phyloP scores from a whole-genome alignment of 1,139 yeast species.

The Hyphopichia fennica region DNA sequence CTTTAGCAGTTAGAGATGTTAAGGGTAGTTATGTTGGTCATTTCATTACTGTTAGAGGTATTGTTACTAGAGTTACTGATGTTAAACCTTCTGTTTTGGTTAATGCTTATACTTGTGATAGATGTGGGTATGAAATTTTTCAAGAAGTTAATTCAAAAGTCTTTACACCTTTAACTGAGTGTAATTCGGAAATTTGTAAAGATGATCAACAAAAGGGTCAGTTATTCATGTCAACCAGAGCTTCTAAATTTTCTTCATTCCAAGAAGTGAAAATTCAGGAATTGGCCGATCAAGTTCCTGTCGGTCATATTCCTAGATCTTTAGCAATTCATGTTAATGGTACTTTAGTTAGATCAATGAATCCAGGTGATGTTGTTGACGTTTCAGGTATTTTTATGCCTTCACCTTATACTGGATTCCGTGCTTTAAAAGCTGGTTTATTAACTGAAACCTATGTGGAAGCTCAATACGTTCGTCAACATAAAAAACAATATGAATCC shows the following conservation, averaged over 20 bases:
- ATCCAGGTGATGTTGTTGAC: constrained; percentile 95
- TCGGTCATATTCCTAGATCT: constrained; percentile 94
- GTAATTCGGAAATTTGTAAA: constrained; percentile 78
- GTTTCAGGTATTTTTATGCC: constrained; percentile 92
- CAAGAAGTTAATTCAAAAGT: constrained; percentile 88
- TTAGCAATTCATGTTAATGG: constrained; percentile 87
- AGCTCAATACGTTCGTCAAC: constrained; percentile 82
- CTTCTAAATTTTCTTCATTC: constrained; percentile 91
- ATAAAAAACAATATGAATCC: constrained; percentile 82
- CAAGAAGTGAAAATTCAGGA: constrained; percentile 97
- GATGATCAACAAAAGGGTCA: constrained; percentile 85
- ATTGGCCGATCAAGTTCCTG: constrained; percentile 93
- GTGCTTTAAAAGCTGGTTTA: constrained; percentile 88
- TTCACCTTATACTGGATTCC: constrained; percentile 91
- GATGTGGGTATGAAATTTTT: constrained; percentile 94
- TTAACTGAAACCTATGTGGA: constrained; percentile 92
- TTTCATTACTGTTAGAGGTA: constrained; percentile 87
- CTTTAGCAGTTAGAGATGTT: constrained; percentile 86
- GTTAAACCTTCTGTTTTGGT: constrained; percentile 92
- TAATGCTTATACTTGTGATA: constrained; percentile 95
- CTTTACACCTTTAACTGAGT: constrained; percentile 82
- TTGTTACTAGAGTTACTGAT: constrained; percentile 92
- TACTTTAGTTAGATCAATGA: constrained; percentile 77
- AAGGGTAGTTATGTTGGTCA: constrained; percentile 84
- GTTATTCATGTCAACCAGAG: constrained; percentile 89